A percentile compares a stretch with the other conserved stretches of the same genome.
phyloP scores from a whole-genome alignment of 2,329 filamentous ascomycete genomes.

The Epichloe gansuensis region DNA sequence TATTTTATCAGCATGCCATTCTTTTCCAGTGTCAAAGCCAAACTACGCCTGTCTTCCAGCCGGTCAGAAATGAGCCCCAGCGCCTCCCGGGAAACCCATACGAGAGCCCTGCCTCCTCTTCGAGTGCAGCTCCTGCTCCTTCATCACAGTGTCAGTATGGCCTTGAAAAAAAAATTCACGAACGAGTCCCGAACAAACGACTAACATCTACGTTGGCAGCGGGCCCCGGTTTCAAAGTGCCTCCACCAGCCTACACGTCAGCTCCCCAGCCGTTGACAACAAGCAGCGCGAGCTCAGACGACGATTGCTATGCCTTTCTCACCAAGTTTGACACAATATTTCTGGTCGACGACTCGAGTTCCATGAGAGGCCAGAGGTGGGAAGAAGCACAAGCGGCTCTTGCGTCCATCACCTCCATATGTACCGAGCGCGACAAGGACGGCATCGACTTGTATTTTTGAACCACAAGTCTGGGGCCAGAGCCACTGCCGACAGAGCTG shows the following conservation, averaged over 20 bases:
- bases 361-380: conserved; percentile 74
- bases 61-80: neutral
- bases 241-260: neutral
- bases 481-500: conserved; percentile 27
- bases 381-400: conserved; percentile 60
- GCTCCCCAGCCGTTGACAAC: neutral
- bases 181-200: too few relatives aligned
- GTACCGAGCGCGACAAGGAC: conserved; percentile 65
- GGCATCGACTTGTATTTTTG: conserved; percentile 83
- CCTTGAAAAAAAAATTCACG: neutral
- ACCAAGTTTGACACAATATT: conserved; percentile 75
- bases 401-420: conserved; percentile 65
- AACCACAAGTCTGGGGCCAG: conserved; percentile 45
- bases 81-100: neutral
- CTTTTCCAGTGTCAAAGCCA: neutral
- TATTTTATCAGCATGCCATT: neutral
- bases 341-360: conserved; percentile 82
- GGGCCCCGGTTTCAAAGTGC: neutral
- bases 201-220: neutral
- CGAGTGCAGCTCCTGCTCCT: neutral
- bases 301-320: conserved; percentile 68
- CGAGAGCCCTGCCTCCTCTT: neutral
- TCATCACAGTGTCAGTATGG: neutral
- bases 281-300: conserved; percentile 17
- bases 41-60: neutral